A percentile compares a stretch with the other conserved stretches of the same genome.
These are phyloP conservation scores for Perkinsus olseni DNA, from an alignment of 169 alveolate species.

Conservation along the genomic window DNA sequence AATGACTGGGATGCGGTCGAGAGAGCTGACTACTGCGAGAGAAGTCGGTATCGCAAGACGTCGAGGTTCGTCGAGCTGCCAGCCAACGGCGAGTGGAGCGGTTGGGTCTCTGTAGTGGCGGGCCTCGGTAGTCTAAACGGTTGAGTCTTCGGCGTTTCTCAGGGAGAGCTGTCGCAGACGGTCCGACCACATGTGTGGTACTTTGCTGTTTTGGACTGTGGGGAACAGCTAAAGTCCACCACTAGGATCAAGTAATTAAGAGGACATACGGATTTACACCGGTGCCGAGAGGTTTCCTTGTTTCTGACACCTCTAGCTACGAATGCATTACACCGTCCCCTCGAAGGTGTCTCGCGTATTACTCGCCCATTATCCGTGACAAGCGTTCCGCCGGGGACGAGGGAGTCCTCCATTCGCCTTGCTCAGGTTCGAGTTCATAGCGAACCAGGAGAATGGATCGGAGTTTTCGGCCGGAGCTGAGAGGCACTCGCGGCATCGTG, in stretches of 20 bases:
- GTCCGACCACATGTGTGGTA: constrained; percentile 17
- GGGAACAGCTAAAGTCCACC: neutral
- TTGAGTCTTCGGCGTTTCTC: neutral
- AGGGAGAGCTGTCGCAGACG: constrained; percentile 5
- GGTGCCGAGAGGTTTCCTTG: neutral
- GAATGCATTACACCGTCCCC: too few relatives aligned
- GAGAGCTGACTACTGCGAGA: neutral
- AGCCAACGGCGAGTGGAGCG: neutral
- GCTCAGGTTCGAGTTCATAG: neutral
- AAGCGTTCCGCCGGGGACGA: too few relatives aligned
- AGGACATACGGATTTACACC: too few relatives aligned
- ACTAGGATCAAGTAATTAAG: neutral
- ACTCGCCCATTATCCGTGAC: too few relatives aligned
- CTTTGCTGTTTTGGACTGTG: neutral
- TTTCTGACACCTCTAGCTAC: neutral
- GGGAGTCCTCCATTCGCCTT: too few relatives aligned
- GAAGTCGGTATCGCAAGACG: neutral
- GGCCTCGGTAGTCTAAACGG: neutral
- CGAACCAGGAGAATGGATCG: neutral
- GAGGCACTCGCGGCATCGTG: neutral
- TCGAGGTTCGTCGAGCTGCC: neutral
- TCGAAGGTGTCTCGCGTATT: too few relatives aligned
- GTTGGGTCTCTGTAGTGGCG: neutral
- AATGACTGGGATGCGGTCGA: neutral
- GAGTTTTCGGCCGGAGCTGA: neutral